Conservation (phyloP, 345 rosid genomes). For the Linum tenue region DNA sequence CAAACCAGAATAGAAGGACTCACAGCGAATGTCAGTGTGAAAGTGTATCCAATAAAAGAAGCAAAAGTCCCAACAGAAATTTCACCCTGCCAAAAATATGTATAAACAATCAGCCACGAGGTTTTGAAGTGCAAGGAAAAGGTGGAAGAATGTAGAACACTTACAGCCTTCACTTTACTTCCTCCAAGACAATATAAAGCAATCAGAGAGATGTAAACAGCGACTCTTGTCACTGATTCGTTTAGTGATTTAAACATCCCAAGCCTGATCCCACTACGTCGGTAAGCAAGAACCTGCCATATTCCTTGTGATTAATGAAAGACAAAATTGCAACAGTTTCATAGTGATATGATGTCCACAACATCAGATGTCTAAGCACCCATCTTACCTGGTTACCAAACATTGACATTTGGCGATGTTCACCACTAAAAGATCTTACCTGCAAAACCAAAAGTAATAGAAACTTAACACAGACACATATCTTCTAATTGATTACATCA, state of each 20-base stretch:
- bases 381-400: conserved; percentile 68
- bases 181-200: conserved; percentile 90
- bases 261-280: conserved; percentile 81
- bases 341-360: neutral
- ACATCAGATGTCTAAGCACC: conserved; percentile 1
- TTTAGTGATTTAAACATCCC: conserved; percentile 84
- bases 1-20: conserved; percentile 28
- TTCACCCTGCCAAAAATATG: conserved; percentile 52
- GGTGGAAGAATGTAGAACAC: conserved; percentile 25
- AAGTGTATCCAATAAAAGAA: conserved; percentile 91
- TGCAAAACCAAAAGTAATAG: conserved; percentile 19
- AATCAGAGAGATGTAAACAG: conserved; percentile 76
- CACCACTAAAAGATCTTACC: conserved; percentile 99
- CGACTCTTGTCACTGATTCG: conserved; percentile 86
- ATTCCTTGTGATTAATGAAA: conserved; percentile 15
- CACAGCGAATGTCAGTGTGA: conserved; percentile 87
- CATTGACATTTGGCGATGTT: conserved; percentile 78
- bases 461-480: neutral
- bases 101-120: conserved; percentile 1
- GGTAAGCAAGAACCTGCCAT: conserved; percentile 73
- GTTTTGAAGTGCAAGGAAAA: conserved; percentile 1
- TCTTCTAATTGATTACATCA: neutral
- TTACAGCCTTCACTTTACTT: conserved; percentile 90
- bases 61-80: conserved; percentile 84
- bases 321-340: neutral